Percentiles rank a stretch among this genome's conserved stretches.
Evolutionary conservation across 768 basidiomycete genomes (phyloP).

Genomic region (Phallus indusiatus): DNA sequence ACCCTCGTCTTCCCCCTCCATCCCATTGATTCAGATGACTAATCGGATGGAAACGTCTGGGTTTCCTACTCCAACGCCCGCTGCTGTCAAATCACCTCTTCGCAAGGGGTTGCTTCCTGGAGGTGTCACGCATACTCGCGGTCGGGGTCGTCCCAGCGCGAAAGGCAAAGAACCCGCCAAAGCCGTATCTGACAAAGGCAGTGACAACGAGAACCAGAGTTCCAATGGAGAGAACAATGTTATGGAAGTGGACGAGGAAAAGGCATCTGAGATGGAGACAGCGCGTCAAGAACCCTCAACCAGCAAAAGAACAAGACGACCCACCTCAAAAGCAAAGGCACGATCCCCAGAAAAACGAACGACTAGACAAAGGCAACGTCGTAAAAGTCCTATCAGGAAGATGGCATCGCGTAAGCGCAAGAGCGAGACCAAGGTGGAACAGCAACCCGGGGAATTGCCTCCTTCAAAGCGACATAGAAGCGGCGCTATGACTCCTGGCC

Average conservation of each 20-base stretch:
- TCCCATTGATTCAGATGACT: neutral
- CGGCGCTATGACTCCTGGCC: neutral
- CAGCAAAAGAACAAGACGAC: neutral
- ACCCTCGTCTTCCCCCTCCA: neutral
- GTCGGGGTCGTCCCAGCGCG: neutral
- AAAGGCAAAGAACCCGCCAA: neutral
- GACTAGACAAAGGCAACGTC: neutral
- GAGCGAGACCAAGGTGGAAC: neutral
- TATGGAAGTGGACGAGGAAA: neutral
- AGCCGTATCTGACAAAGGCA: neutral
- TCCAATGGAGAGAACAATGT: neutral
- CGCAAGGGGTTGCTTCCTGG: constrained; percentile 5
- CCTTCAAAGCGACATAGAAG: constrained; percentile 3
- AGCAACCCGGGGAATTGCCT: neutral
- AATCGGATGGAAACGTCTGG: neutral
- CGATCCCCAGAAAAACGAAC: neutral
- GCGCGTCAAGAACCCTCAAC: neutral
- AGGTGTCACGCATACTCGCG: constrained; percentile 7
- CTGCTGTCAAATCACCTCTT: constrained; percentile 3
- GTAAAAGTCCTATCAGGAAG: neutral
- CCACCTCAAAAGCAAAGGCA: neutral
- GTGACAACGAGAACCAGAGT: neutral
- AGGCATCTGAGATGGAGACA: neutral
- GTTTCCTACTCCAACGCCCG: constrained; percentile 7
- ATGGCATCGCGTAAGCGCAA: constrained; percentile 1